Base-by-base conservation (phyloP, 352 stramenopile genomes). In the Aphanomyces stellatus region DNA sequence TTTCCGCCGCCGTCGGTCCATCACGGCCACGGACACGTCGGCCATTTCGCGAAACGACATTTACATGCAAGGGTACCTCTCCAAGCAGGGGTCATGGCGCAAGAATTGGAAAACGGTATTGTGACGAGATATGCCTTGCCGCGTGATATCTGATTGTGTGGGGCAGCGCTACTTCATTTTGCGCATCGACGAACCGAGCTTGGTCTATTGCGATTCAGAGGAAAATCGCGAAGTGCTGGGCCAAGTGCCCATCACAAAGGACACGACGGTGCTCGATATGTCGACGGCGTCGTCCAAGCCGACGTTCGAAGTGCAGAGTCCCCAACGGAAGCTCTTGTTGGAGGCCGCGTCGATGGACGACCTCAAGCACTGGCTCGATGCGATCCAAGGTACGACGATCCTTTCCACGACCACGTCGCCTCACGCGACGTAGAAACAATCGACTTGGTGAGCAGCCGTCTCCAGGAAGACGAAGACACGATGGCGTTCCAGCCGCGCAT, bases 71-170 rank as follows among this genome's bases (percentile, higher is more conserved):
- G 59, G 59, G 11, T 70, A 64, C 28, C 34, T 70, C n/a, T 70
- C 77, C 8, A 93, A 93, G 53, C 81, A 91, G 59, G 85, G 85
- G 17, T 91, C 83, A 17, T 93, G 85, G 85, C 76, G 85, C 4
- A 83, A 84, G 67, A 93, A 93, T 73, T 93, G 85, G 85, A 93
- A 93, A 71, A 82, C 73, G 64, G 78, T 86, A 69, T n/a, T n/a
- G n/a, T n/a, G n/a, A n/a, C n/a, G n/a, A n/a, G n/a, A n/a, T 25
- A 7, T 19, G 31, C 15, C 17, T 13, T 27, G 15, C 8, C 4
- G 4, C 10, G 19, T 33, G 43, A 35, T 46, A 1, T 59, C 11
- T 28, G 7, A 43, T 10, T 51, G 13, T 64, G 15, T 57, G 4
- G 0, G 6, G 1, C 31, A 83, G 76, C 75, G 85, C 6, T 93